These are phyloP conservation scores for Eucalyptus grandis DNA, from an alignment of 345 rosid species.

Conservation along the genomic window DNA sequence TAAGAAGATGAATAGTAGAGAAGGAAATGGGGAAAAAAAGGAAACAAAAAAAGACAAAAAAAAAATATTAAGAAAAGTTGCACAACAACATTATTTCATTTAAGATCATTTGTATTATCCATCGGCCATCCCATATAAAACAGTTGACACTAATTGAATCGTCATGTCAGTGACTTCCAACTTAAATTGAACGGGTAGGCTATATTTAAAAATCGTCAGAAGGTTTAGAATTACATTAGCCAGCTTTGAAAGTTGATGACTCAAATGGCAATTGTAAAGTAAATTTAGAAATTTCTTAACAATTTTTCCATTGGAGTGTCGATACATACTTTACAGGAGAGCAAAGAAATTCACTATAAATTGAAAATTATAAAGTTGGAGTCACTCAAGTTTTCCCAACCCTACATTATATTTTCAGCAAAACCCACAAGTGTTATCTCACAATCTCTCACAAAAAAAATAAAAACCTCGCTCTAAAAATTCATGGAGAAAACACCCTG, in stretches of 20 bases:
- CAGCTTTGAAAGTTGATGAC: background rate
- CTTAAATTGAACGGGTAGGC: background rate
- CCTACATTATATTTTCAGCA: background rate
- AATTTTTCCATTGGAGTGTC: background rate
- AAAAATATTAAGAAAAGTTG: too few relatives aligned
- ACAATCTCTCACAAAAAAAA: background rate
- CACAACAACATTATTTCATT: background rate
- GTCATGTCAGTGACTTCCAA: background rate
- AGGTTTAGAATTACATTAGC: background rate
- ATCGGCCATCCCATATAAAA: fast-evolving
- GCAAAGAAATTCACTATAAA: background rate
- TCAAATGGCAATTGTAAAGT: background rate
- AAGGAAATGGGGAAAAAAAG: background rate
- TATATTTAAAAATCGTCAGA: background rate
- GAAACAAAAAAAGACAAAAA: too few relatives aligned
- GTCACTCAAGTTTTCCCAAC: background rate
- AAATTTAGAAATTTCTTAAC: background rate
- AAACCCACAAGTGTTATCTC: background rate
- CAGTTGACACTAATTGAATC: fast-evolving
- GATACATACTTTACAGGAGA: background rate
- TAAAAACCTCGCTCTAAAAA: background rate
- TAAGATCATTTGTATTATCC: too few relatives aligned
- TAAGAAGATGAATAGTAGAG: background rate
- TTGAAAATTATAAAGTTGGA: background rate
- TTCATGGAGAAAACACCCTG: background rate